Conservation (phyloP, 768 basidiomycete genomes). For the Lentinula sp. region DNA sequence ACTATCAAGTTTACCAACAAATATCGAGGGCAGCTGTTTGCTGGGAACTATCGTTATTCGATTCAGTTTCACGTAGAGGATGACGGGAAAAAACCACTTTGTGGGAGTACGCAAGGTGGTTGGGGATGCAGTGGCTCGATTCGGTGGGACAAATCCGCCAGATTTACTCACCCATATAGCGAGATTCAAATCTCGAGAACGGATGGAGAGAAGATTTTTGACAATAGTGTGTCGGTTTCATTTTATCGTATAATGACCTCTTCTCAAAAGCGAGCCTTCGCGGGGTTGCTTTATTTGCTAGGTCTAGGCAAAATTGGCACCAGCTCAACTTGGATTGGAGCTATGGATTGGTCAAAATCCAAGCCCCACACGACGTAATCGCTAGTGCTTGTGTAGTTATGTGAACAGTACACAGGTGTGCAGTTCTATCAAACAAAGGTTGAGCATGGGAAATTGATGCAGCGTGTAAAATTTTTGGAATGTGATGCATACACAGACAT, state of each 20-base stretch:
- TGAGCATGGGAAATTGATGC: no score
- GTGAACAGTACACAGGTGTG: no score
- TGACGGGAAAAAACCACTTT: background rate
- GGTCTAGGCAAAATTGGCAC: background rate
- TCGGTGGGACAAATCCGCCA: background rate
- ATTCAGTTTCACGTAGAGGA: background rate
- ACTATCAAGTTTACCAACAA: background rate
- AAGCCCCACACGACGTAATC: background rate
- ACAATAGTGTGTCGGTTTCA: background rate
- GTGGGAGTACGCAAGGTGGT: background rate
- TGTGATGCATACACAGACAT: no score
- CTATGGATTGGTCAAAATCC: background rate
- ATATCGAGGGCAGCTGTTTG: background rate
- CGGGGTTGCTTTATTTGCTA: background rate
- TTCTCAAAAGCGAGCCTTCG: background rate
- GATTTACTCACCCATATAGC: background rate
- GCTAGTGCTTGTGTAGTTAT: background rate
- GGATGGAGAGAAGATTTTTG: background rate
- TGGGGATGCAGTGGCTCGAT: background rate
- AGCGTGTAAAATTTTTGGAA: no score
- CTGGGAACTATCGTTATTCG: background rate
- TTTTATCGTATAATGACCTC: background rate
- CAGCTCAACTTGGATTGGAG: background rate
- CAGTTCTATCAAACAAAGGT: no score
- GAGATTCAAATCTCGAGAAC: background rate